Base-by-base conservation (phyloP, 2,329 filamentous ascomycete genomes). In the Epichloe uncinata region DNA sequence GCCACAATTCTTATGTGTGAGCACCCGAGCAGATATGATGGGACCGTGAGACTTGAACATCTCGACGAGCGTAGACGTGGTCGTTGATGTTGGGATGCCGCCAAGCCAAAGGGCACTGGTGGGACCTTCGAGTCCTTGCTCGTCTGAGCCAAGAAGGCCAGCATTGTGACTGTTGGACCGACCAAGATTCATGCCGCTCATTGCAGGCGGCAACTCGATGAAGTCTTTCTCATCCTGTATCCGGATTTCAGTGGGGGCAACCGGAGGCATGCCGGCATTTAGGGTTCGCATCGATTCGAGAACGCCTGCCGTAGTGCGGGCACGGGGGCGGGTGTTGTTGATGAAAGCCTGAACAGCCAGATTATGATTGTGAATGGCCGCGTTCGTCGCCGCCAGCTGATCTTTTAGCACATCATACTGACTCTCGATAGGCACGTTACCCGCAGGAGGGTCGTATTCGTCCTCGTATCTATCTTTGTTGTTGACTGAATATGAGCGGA, bases 1-100 rank as follows among this genome's bases (percentile, higher is more conserved):
- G 3, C 91, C 93, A 64, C 93, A 98, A 68, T 95, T 97, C 75
- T 98, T 98, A 73, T 98, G 89, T 0, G 93, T 97, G 54, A 98
- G 74, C 4, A 98, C 93, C 55, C 93, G 80, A 30, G 88, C 91
- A 3, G 91, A 96, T 56, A 93, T 77, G 55, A 98, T 95, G 3
- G 85, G 78, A 9, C 93, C 93, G 57, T 93, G 95, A n/a, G 83
- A 78, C 65, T 87, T 87, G 71, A 98, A 98, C 70, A 97, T 95
- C 56, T 94, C 89, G 51, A 88, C 88, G 53, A 98, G 71, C 0
- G 93, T 97, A 1, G 91, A 95, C 11, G 93, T 90, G 0, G 93
- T 98, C 2, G 93, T 98, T 2, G 93, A 97, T 4, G 91, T 90
- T 12, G 93, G 93, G 52, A 98, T 96, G 66, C 91, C 96, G 50